These are phyloP conservation scores for Aquilaria agallochum DNA, from an alignment of 441 rosid species.

Conservation along the genomic window DNA sequence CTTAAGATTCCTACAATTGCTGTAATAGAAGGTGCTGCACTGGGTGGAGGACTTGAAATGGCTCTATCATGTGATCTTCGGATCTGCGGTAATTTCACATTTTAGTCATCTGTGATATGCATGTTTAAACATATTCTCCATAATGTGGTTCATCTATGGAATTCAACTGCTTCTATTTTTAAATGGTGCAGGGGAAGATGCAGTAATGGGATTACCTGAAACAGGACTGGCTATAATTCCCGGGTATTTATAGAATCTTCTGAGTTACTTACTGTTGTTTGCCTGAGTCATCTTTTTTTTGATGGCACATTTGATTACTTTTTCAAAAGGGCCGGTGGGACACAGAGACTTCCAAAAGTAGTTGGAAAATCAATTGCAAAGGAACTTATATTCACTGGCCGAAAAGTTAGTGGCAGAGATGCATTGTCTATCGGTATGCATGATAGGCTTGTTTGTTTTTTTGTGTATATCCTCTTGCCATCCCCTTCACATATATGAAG, in stretches of 20 bases:
- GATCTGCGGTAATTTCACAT: conserved; percentile 58
- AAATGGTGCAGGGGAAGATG: conserved; percentile 61
- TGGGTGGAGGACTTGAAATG: conserved; percentile 99
- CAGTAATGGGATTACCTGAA: conserved; percentile 85
- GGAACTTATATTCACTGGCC: conserved; percentile 83
- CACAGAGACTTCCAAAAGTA: conserved; percentile 82
- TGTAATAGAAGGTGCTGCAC: conserved; percentile 81
- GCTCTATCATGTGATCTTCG: conserved; percentile 93
- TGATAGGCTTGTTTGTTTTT: conserved; percentile 5
- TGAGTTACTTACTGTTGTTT: conserved; percentile 2
- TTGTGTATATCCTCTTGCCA: background rate
- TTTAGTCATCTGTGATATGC: conserved; percentile 3
- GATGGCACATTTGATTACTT: conserved; percentile 8
- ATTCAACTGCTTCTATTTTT: conserved; percentile 6
- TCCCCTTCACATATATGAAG: conserved; percentile 7
- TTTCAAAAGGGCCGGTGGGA: conserved; percentile 71
- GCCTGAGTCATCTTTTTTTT: conserved; percentile 7
- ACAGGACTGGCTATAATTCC: conserved; percentile 97
- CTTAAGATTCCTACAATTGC: conserved; percentile 79
- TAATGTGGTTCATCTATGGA: background rate
- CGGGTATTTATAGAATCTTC: conserved; percentile 39
- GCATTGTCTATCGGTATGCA: conserved; percentile 62
- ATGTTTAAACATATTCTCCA: background rate
- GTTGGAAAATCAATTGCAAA: conserved; percentile 79
- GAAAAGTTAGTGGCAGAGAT: conserved; percentile 63